Conservation (phyloP, 768 basidiomycete species). For the Aureoboletus auriporus region DNA sequence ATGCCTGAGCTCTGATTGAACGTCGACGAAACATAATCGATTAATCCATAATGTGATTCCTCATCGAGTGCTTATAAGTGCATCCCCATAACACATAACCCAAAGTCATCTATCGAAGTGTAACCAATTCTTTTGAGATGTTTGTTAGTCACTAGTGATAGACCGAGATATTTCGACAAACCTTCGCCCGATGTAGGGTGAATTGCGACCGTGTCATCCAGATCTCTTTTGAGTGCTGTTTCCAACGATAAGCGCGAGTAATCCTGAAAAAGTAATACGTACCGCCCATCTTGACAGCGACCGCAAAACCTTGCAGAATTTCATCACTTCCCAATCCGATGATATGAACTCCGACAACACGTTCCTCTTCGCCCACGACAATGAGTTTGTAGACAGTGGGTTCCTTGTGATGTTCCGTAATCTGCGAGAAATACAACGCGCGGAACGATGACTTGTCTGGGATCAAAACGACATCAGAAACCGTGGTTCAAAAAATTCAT, state of each 20-base stretch:
- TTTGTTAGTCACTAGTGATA: constrained; percentile 13
- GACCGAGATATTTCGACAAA: constrained; percentile 30
- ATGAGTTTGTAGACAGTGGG: constrained; percentile 94
- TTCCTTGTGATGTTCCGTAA: constrained; percentile 87
- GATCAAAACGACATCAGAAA: background rate
- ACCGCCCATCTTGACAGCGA: constrained; percentile 97
- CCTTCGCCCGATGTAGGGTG: constrained; percentile 87
- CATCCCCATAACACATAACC: background rate
- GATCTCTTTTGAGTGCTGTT: constrained; percentile 67
- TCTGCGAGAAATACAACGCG: constrained; percentile 89
- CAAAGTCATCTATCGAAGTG: constrained; percentile 38
- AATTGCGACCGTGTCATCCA: constrained; percentile 89
- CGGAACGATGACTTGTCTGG: constrained; percentile 78
- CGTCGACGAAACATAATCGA: background rate
- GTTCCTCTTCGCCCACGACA: constrained; percentile 83
- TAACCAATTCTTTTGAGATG: constrained; percentile 48
- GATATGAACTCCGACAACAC: constrained; percentile 94
- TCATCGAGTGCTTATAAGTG: background rate
- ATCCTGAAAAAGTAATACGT: constrained; percentile 12
- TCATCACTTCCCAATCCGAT: constrained; percentile 93
- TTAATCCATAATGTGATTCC: background rate
- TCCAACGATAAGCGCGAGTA: constrained; percentile 4
- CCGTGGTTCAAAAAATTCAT: background rate
- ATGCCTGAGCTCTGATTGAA: background rate
- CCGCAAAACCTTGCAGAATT: constrained; percentile 90